Evolutionary conservation across 257 asterid genomes (phyloP).

Genomic region (Thymus mandschuricus): DNA sequence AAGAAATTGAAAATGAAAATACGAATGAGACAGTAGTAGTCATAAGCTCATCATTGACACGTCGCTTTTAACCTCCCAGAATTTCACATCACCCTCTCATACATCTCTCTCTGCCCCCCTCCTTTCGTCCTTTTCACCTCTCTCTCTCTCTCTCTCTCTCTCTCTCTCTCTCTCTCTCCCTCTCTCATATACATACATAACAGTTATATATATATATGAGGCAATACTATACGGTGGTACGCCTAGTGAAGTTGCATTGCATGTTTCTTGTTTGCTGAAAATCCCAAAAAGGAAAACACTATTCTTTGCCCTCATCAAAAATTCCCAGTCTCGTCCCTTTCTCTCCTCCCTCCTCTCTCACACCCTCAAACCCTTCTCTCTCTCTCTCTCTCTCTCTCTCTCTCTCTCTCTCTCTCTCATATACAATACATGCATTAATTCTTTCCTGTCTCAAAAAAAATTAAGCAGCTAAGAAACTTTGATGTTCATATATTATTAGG

Average conservation of each 20-base stretch:
- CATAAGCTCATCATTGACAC: slow-evolving; percentile 12
- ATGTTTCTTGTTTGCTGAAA: background rate
- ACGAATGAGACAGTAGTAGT: too few relatives aligned
- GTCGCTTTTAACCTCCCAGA: slow-evolving; percentile 42
- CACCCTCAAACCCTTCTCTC: background rate
- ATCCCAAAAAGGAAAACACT: background rate
- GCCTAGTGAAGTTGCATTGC: background rate
- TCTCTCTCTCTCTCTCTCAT: too few relatives aligned
- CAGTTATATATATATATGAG: background rate
- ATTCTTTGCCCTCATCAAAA: slow-evolving; percentile 24
- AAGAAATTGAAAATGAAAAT: too few relatives aligned
- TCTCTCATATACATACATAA: background rate
- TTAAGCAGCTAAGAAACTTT: too few relatives aligned
- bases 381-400: background rate
- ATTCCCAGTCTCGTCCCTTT: slow-evolving; percentile 40
- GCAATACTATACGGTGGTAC: background rate
- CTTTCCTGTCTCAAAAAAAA: too few relatives aligned
- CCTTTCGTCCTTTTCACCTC: slow-evolving; percentile 24
- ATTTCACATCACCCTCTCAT: slow-evolving; percentile 37
- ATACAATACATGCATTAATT: too few relatives aligned
- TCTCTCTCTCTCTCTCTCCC: background rate
- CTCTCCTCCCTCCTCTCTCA: slow-evolving; percentile 9
- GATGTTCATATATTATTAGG: too few relatives aligned
- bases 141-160: background rate
- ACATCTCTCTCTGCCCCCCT: background rate